These are phyloP conservation scores for Aspergillus heteromorphus DNA, from an alignment of 495 filamentous ascomycete species.

Conservation along the genomic window DNA sequence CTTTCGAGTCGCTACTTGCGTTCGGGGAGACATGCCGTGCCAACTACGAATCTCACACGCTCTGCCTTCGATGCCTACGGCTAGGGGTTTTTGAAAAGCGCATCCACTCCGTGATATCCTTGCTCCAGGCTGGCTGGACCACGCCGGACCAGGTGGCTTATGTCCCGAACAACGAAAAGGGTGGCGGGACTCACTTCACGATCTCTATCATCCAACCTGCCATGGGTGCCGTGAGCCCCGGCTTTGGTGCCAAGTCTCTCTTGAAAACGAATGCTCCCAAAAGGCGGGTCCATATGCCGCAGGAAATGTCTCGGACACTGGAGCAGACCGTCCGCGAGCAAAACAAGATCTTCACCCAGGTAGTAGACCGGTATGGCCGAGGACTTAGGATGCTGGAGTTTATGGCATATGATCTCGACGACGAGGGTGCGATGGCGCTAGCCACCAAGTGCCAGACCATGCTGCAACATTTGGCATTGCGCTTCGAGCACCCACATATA, in stretches of 20 bases:
- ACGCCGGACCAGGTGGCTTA: conserved; percentile 12
- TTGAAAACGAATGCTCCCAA: background rate
- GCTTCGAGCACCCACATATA: conserved; percentile 35
- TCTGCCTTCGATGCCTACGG: conserved; percentile 23
- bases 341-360: conserved; percentile 20
- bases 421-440: conserved; percentile 19
- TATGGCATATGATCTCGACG: conserved; percentile 27
- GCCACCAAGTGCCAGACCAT: conserved; percentile 17
- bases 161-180: background rate
- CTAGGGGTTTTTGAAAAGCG: conserved; percentile 32
- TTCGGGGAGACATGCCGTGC: conserved; percentile 30
- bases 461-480: conserved; percentile 28
- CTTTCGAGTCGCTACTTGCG: conserved; percentile 24
- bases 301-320: conserved; percentile 4
- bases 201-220: conserved; percentile 16
- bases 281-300: background rate
- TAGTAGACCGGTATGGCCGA: conserved; percentile 20
- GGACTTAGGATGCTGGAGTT: conserved; percentile 25
- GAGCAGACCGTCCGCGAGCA: conserved; percentile 22
- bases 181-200: conserved; percentile 7
- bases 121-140: conserved; percentile 28
- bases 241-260: background rate
- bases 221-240: background rate
- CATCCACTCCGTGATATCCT: conserved; percentile 25
- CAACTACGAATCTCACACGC: conserved; percentile 24